Base-by-base conservation (phyloP, 495 filamentous ascomycete genomes). In the Podospora sp. region DNA sequence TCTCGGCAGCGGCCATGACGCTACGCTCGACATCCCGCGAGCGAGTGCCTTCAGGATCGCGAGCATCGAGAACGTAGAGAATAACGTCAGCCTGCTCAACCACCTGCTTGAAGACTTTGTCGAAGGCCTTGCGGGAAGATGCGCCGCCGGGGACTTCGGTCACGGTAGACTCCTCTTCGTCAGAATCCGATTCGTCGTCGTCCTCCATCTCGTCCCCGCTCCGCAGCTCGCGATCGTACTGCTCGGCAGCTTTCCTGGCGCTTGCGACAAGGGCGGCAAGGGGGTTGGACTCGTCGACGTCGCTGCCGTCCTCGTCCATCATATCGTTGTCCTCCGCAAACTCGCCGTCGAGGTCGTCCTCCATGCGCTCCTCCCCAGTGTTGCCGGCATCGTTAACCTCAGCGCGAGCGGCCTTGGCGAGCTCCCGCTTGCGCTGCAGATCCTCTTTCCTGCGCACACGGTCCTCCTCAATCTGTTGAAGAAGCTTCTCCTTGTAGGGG, bases 51-150 rank as follows among this genome's bases (percentile, higher is more conserved):
- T 96, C 89, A 21, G 94, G 94, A 73, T 98, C 93, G 60, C 94
- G 89, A 53, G 94, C 94, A 73, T 98, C 94, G 55, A 98, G 88
- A 65, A 98, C 92, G 78, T 98, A 98, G 65, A 98, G 88, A 29
- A 98, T 80, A 18, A 98, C 93, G 75, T 98, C 94, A 25, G 94
- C 91, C 36, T 88, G 84, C 29, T 93, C 90, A 26, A 96, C 88
- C n/a, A 97, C 92, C 73, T 91, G 86, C 84, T 97, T 97, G 86
- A 97, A 98, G 71, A 94, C 88, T 81, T 97, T 97, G 84, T 96
- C 92, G 80, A 93, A 97, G 40, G 91, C 89, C 74, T 88, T 90
- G 69, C 93, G 86, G 61, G 94, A 98, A 50, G 81, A 79, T 29
- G 75, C 87, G 69, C 93, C 91, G 75, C 77, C 72, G 46, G 72